phyloP scores from a whole-genome alignment of 176 grass and related monocot genomes.

The Juncus inflexus region DNA sequence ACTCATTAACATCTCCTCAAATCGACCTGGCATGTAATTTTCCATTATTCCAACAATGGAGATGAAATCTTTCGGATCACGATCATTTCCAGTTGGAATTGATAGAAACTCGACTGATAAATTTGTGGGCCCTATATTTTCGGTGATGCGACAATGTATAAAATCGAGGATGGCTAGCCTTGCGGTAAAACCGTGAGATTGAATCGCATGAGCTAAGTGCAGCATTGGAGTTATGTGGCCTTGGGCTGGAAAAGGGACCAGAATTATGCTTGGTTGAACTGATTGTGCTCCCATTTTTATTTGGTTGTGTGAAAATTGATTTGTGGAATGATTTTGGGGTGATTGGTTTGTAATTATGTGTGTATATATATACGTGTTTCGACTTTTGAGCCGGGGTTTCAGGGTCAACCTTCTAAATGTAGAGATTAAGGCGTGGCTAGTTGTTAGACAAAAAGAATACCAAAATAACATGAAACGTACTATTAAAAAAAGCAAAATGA shows the following conservation, averaged over 20 bases:
- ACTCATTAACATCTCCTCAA: conserved; percentile 50
- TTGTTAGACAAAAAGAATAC: too few species aligned
- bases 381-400: too few species aligned
- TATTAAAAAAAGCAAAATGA: too few species aligned
- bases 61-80: conserved; percentile 35
- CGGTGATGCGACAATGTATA: conserved; percentile 50
- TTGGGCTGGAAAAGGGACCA: conserved; percentile 93
- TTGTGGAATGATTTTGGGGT: conserved; percentile 4
- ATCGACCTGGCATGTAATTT: conserved; percentile 47
- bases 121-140: background rate
- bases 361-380: too few species aligned
- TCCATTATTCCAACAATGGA: conserved; percentile 61
- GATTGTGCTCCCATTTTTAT: conserved; percentile 39
- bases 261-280: conserved; percentile 33
- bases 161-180: conserved; percentile 68
- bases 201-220: conserved; percentile 49
- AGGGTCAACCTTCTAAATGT: too few species aligned
- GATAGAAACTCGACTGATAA: background rate
- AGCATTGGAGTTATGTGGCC: conserved; percentile 94
- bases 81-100: background rate
- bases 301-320: conserved; percentile 1
- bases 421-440: too few species aligned
- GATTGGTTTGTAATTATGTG: background rate
- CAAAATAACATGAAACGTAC: too few species aligned
- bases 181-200: conserved; percentile 37